Evolutionary conservation across 106 monocot genomes (phyloP).

Genomic region (Vanilla planifolia): DNA sequence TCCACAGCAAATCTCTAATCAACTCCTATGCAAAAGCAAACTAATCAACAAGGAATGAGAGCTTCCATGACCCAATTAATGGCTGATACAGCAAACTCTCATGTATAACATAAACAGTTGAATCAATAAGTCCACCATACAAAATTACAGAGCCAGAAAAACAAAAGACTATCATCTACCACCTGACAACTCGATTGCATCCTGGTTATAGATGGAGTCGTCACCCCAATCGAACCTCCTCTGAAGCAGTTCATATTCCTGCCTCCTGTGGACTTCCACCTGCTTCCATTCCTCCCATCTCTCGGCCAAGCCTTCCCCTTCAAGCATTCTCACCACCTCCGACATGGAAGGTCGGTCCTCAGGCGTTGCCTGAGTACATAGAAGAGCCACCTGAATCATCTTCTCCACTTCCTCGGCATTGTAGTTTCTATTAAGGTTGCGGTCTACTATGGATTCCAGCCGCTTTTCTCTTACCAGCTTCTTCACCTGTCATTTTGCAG

Average conservation of each 20-base stretch:
- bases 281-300: constrained; percentile 87
- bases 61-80: too few species aligned
- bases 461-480: constrained; percentile 73
- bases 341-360: constrained; percentile 76
- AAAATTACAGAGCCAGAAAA: not conserved
- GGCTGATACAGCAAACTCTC: too few species aligned
- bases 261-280: constrained; percentile 69
- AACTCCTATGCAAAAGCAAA: too few species aligned
- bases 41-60: too few species aligned
- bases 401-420: constrained; percentile 61
- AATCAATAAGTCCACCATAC: not conserved
- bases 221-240: constrained; percentile 77
- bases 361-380: constrained; percentile 60
- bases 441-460: constrained; percentile 70
- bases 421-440: constrained; percentile 49
- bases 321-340: constrained; percentile 72
- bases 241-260: constrained; percentile 66
- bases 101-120: too few species aligned
- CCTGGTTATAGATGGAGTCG: constrained; percentile 67
- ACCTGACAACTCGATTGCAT: constrained; percentile 77
- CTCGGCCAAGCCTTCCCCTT: constrained; percentile 70
- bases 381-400: constrained; percentile 64
- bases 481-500: constrained; percentile 49
- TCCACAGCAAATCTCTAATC: too few species aligned
- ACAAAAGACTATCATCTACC: constrained; percentile 36